Evolutionary conservation across 192 early-diverging fungal species (phyloP), one percentile per base, ranked within the genome.

Genomic region (Coemansia sp.): DNA sequence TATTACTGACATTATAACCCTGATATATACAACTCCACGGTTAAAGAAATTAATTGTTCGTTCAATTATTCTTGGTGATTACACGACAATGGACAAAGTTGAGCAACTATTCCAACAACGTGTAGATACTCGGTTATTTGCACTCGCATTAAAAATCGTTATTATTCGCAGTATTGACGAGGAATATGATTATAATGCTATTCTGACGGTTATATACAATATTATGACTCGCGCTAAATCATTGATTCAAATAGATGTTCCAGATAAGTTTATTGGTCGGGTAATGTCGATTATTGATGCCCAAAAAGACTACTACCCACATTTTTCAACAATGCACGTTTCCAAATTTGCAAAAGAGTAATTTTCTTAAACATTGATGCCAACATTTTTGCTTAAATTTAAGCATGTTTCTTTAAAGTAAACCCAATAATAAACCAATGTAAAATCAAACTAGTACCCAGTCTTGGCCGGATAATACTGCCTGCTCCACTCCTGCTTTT

Each of bases 401-500:
- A 29, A 29, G 6, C 27, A 29, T 29, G 27, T 29, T 29, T 29
- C 27, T 29, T 29, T 21, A 29, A 29, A 29, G 27, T 29, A 29
- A 29, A 29, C 27, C 27, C 27, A 29, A 29, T 29, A 29, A 29
- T 29, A 29, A 29, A 29, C 27, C 27, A 41, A 41, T 41, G 39
- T 15, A 10, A 41, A 41, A 14, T 21, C 21, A 21, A 41, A 48
- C 47, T 48, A 48, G 17, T 48, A 48, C 17, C 47, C 56, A 57
- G 56, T 29, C 19, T 57, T 57, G 35, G 56, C 38, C 32, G 56
- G 56, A 12, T 57, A 57, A 11, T 48, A 48, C 47, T 48, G 47
- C 15, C 47, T 48, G 5, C 5, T 66, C 38, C 29, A 12, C 5
- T 56, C 43, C 29, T 51, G 55, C 38, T 56, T 24, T 41, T 52